These are phyloP conservation scores for Cladosporium sp. DNA, from an alignment of 2,329 filamentous ascomycete species.

Conservation along the genomic window DNA sequence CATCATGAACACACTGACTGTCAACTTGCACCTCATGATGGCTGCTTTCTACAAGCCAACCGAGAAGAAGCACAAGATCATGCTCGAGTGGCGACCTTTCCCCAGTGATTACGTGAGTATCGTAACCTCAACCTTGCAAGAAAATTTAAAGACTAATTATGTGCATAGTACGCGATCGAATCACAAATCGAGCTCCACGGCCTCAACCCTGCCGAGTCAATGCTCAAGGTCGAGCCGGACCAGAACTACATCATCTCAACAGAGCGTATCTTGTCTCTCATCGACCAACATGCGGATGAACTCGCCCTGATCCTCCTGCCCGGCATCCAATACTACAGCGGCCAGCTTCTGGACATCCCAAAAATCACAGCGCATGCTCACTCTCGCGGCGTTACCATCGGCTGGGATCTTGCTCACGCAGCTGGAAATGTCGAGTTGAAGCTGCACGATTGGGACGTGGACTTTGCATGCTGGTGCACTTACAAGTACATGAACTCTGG, in stretches of 20 bases:
- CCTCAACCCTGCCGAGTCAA: slow-evolving; percentile 60
- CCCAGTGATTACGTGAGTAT: slow-evolving; percentile 71
- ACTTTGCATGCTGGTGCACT: slow-evolving; percentile 89
- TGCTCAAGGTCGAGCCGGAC: slow-evolving; percentile 68
- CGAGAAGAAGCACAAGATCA: slow-evolving; percentile 66
- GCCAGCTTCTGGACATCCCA: slow-evolving; percentile 79
- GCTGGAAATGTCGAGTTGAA: slow-evolving; percentile 75
- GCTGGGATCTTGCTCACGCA: slow-evolving; percentile 87
- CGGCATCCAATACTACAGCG: slow-evolving; percentile 88
- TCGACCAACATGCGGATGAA: slow-evolving; percentile 68
- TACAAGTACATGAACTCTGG: slow-evolving; percentile 94
- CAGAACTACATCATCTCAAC: slow-evolving; percentile 60
- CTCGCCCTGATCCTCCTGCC: slow-evolving; percentile 76
- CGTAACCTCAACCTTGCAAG: too few relatives aligned
- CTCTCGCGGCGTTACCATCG: slow-evolving; percentile 65
- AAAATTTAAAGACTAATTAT: not conserved
- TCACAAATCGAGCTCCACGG: slow-evolving; percentile 73
- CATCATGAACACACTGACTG: slow-evolving; percentile 81
- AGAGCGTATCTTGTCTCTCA: slow-evolving; percentile 65
- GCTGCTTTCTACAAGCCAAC: slow-evolving; percentile 76
- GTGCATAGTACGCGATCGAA: slow-evolving; percentile 69
- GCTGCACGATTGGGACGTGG: slow-evolving; percentile 84
- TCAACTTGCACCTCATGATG: slow-evolving; percentile 79
- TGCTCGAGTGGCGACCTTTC: slow-evolving; percentile 83
- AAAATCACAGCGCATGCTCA: slow-evolving; percentile 75